Evolutionary conservation across 2,329 filamentous ascomycete species (phyloP).

Genomic region (Penicillium sp.): DNA sequence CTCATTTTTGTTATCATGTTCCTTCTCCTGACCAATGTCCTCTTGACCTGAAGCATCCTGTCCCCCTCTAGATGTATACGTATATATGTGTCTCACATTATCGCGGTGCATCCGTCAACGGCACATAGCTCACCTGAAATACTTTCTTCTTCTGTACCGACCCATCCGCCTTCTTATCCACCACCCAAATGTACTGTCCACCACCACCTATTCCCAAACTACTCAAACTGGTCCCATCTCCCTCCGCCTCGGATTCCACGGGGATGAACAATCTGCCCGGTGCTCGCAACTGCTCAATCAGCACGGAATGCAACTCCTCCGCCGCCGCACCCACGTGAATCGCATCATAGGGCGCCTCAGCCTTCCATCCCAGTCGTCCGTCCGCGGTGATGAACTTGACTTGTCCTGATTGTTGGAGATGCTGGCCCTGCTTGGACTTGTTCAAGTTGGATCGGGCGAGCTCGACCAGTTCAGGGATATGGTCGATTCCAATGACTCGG

Average conservation of each 20-base stretch:
- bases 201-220: constrained; percentile 19
- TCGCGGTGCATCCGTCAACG: constrained; percentile 54
- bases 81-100: not conserved
- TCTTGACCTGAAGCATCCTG: too few species aligned
- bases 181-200: constrained; percentile 56
- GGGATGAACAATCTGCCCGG: constrained; percentile 71
- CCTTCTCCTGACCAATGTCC: not conserved
- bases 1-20: not conserved
- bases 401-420: constrained; percentile 56
- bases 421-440: constrained; percentile 54
- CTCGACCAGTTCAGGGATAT: constrained; percentile 60
- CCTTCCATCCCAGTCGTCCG: constrained; percentile 60
- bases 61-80: too few species aligned
- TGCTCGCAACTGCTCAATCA: constrained; percentile 69
- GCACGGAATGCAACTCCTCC: constrained; percentile 60
- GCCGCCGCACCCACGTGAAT: constrained; percentile 94
- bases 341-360: constrained; percentile 67
- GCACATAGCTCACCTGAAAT: constrained; percentile 60
- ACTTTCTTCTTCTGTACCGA: constrained; percentile 51
- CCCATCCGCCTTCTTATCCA: constrained; percentile 57
- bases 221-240: constrained; percentile 19
- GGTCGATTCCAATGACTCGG: constrained; percentile 66
- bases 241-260: constrained; percentile 43
- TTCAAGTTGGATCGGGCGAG: constrained; percentile 60
- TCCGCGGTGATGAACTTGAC: constrained; percentile 72